phyloP scores from a whole-genome alignment of 106 monocot genomes.

The Xerophyta viscosa region DNA sequence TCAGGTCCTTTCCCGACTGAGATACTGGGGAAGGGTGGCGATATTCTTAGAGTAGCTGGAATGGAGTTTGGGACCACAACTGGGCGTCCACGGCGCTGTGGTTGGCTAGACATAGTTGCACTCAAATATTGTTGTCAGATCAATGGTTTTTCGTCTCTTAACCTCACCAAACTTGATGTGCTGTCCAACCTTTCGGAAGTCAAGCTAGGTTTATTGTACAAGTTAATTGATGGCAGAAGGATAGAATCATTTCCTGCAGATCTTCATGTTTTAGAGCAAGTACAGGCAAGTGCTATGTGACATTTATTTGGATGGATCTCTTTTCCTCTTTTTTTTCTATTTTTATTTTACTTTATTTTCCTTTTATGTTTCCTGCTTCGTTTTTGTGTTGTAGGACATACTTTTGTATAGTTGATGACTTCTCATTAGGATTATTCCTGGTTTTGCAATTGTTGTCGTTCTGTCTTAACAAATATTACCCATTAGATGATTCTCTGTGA shows the following conservation, averaged over 20 bases:
- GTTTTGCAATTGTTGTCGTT: too few relatives aligned
- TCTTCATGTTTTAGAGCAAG: conserved; percentile 57
- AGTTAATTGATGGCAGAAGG: conserved; percentile 30
- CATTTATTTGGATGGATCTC: not conserved
- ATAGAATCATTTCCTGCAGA: conserved; percentile 75
- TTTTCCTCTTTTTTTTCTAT: not conserved
- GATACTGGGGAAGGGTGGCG: conserved; percentile 66
- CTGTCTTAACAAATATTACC: too few relatives aligned
- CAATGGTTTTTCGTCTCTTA: conserved; percentile 88
- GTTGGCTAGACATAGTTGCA: conserved; percentile 94
- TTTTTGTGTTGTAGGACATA: too few relatives aligned
- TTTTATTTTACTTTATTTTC: not conserved
- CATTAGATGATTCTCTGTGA: too few relatives aligned
- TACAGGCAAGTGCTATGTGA: conserved; percentile 33
- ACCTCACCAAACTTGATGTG: conserved; percentile 95
- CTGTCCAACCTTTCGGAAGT: conserved; percentile 72
- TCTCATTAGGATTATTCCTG: too few relatives aligned
- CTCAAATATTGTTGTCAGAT: conserved; percentile 73
- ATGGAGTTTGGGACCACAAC: conserved; percentile 98
- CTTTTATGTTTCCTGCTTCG: too few relatives aligned
- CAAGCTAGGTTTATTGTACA: conserved; percentile 77
- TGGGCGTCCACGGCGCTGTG: conserved; percentile 89
- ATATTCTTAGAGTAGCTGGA: conserved; percentile 63
- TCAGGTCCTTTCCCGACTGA: conserved; percentile 94
- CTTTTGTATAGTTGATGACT: too few relatives aligned